Evolutionary conservation across 1,284 basidiomycete species (phyloP), one percentile per base, ranked within the genome.

Genomic region (Athelia sp.): DNA sequence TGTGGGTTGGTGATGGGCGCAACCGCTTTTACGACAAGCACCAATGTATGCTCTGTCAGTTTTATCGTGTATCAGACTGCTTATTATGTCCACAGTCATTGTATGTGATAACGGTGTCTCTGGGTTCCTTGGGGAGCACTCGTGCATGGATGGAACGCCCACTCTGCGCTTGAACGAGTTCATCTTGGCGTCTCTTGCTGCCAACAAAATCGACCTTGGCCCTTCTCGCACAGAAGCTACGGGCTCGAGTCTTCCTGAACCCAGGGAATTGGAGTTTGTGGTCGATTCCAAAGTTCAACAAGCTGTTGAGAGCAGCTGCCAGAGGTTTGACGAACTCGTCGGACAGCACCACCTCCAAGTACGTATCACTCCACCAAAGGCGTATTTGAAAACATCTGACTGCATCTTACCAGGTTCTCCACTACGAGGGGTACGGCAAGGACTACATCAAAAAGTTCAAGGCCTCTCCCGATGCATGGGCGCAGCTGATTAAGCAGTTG

Each of bases 21-120:
- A 98, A 98, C 70, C 77, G 96, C 52, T 99, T 91, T 79, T 98
- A 90, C 65, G 97, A 99, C 76, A 99, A 99, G 71, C 96, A 99
- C 66, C 90, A 98, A 66, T 63, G 90, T 92, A 67, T 53, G 85
- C 73, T 19, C n/a, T n/a, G n/a, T n/a, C n/a, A n/a, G n/a, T n/a
- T n/a, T 23, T 47, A 17, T 45, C 35, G 19, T 44, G 15, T 35
- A 36, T 21, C 18, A 22, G 10, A 6, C 42, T 31, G 44, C 34
- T 42, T 23, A 15, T n/a, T n/a, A n/a, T 21, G 48, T 43, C n/a
- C 14, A 34, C 49, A 93, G 90, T 97, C 49, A 83, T 98, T 59
- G 90, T 97, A 32, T 97, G 90, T 62, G 89, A 93, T 56, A 91
- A 93, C 57, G 97, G 93, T 49, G 90, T 93, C 52, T 93, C 92